Evolutionary conservation across 1,284 basidiomycete genomes (phyloP), one percentile per base, ranked within the genome.

Genomic region (Apiotrichum sp.): DNA sequence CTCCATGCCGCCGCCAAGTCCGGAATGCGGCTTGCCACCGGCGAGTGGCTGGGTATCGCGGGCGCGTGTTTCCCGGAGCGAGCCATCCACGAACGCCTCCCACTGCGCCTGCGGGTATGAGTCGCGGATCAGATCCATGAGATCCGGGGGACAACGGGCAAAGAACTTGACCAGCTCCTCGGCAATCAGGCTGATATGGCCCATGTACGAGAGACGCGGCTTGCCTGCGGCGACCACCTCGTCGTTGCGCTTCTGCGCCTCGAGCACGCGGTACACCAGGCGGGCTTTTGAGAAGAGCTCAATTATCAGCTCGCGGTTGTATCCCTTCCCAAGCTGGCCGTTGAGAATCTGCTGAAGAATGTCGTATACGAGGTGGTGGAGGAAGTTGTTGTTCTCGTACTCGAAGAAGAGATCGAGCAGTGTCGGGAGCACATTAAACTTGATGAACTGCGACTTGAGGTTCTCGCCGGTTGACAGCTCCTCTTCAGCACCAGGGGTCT

Each of bases 361-460:
- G 73, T 98, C 96, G 71, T 98, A 98, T 14, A 97, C 92, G 13
- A 95, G 88, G 67, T 92, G 93, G 73, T 99, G 96, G 43, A 98
- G 78, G 72, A 98, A 98, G 71, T 98, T 98, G 78, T 98, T 98
- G 87, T 91, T 93, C 0, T 93, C 92, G 67, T 88, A 96, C 59
- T 89, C 85, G 72, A 98, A 97, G 80, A 98, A 98, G 41, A 98
- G 79, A 65, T 93, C 87, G 64, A 95, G 78, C 57, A 95, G 77
- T 4, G 84, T 86, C 0, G 83, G 80, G 39, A 92, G 76, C 1
- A 95, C 83, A 49, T 84, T 81, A 43, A 84, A 78, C 29, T 89
- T 80, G 59, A 93, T 72, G 67, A 91, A 88, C 52, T 81, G 78
- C 61, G 81, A 80, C 75, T 95, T 96, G 64, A 93, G 79, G 59